Evolutionary conservation across 148 eudicot genomes (phyloP).

Genomic region (Spergularia bocconei): DNA sequence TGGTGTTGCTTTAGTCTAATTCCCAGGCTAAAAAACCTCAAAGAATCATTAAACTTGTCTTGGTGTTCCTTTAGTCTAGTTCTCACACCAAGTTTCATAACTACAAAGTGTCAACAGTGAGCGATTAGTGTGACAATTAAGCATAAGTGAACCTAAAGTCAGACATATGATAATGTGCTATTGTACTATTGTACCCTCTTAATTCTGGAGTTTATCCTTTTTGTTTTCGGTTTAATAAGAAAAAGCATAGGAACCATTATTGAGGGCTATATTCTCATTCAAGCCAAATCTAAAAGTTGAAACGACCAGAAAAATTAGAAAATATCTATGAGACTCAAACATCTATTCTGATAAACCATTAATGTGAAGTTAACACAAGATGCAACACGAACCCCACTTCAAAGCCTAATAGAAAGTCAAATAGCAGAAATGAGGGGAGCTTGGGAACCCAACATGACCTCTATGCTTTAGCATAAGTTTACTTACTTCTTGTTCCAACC

Average conservation of each 20-base stretch:
- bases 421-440: not conserved
- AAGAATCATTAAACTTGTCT: not conserved
- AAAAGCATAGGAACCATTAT: too few relatives aligned
- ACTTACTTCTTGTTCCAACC: conserved; percentile 99
- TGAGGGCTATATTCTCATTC: not conserved
- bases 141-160: too few relatives aligned
- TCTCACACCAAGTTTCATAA: not conserved
- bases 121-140: too few relatives aligned
- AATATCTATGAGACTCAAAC: not conserved
- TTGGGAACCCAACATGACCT: conserved; percentile 16
- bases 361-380: not conserved
- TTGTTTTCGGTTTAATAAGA: too few relatives aligned
- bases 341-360: not conserved
- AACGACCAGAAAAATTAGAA: not conserved
- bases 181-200: too few relatives aligned
- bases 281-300: not conserved
- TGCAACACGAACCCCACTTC: not conserved
- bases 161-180: too few relatives aligned
- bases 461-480: conserved; percentile 7
- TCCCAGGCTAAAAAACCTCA: not conserved
- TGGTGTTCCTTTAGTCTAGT: not conserved
- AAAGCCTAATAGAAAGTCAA: not conserved
- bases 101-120: not conserved
- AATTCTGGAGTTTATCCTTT: too few relatives aligned
- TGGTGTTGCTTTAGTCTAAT: not conserved